phyloP scores from a whole-genome alignment of 139 green algal genomes.

The Coelastrella sp. region DNA sequence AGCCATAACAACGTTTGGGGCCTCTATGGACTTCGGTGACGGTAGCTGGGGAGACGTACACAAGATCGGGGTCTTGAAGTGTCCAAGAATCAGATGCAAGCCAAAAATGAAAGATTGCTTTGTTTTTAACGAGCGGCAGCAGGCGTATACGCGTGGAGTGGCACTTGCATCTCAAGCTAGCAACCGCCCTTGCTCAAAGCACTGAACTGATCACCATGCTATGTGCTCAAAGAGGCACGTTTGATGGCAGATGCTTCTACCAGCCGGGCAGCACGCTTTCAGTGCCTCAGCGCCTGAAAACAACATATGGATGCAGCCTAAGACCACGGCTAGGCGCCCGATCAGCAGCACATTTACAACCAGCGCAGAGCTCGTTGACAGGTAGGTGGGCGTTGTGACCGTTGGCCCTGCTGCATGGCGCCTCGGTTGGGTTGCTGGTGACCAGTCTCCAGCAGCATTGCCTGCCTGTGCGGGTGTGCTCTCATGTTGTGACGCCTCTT shows the following conservation, averaged over 20 bases:
- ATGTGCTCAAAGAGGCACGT: not conserved
- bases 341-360: conserved; percentile 30
- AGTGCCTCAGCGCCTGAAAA: not conserved
- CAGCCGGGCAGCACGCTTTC: not conserved
- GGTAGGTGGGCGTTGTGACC: not conserved
- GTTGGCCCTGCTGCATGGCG: not conserved
- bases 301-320: not conserved
- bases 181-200: not conserved
- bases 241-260: not conserved
- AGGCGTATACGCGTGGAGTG: no score
- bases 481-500: not conserved
- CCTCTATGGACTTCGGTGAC: no score
- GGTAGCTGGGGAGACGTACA: no score
- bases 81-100: no score
- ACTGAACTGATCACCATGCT: not conserved
- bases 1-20: no score
- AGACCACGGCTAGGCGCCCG: not conserved
- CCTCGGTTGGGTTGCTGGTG: not conserved
- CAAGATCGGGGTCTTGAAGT: no score
- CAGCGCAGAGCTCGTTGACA: not conserved
- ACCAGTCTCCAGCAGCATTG: not conserved
- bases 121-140: no score
- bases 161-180: no score
- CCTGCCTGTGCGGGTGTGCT: not conserved
- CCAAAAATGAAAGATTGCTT: no score